Evolutionary conservation across 202 grass and related monocot genomes (phyloP).

Genomic region (Digitaria exilis): DNA sequence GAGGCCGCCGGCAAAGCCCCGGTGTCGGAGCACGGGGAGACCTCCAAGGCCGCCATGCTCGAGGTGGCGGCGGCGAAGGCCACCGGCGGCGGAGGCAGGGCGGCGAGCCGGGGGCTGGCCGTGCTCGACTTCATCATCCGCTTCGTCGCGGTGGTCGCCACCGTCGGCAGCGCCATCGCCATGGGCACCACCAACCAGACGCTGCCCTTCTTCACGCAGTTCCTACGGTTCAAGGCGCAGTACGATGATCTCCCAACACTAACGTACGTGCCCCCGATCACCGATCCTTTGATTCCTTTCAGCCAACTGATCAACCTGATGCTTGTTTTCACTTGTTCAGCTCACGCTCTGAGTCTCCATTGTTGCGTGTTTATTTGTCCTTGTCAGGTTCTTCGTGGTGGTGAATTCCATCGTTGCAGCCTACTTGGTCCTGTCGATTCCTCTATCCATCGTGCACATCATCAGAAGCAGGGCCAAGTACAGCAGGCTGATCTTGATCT

Average conservation of each 20-base stretch:
- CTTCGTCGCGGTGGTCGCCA: constrained; percentile 35
- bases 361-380: not conserved
- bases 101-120: constrained; percentile 26
- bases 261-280: constrained; percentile 6
- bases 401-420: constrained; percentile 45
- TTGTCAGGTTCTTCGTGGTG: constrained; percentile 56
- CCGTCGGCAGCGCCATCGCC: constrained; percentile 44
- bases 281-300: too few relatives aligned
- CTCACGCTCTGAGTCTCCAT: not conserved
- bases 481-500: constrained; percentile 46
- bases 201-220: constrained; percentile 63
- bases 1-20: not conserved
- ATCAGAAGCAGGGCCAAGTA: constrained; percentile 40
- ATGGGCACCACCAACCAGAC: constrained; percentile 65
- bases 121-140: constrained; percentile 52
- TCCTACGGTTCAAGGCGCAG: constrained; percentile 60
- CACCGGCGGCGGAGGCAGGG: not conserved
- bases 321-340: not conserved
- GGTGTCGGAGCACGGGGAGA: constrained; percentile 49
- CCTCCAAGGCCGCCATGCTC: not conserved
- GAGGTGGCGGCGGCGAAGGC: not conserved
- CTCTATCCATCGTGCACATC: constrained; percentile 48
- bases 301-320: too few relatives aligned
- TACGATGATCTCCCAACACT: constrained; percentile 55
- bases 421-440: constrained; percentile 58